Evolutionary conservation across 768 basidiomycete species (phyloP).

Genomic region (Pilatotrama ljubarskyi): DNA sequence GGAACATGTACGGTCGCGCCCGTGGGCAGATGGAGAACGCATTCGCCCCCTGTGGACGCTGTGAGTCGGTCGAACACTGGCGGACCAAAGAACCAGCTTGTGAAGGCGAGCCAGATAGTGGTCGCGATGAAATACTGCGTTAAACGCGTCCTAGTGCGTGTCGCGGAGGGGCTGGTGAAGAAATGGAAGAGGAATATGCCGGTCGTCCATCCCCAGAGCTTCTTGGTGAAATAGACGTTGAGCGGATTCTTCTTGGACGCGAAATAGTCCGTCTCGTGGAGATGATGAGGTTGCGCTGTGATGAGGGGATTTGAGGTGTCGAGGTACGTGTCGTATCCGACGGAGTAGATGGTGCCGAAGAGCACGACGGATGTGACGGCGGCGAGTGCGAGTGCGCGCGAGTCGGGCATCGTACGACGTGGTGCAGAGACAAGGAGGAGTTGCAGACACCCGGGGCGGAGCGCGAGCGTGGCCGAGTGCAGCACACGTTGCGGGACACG

Average conservation of each 20-base stretch:
- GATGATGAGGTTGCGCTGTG: constrained; percentile 67
- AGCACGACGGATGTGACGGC: constrained; percentile 49
- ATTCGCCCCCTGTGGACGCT: constrained; percentile 71
- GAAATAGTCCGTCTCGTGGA: constrained; percentile 65
- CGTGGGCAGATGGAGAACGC: constrained; percentile 62
- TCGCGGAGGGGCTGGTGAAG: constrained; percentile 52
- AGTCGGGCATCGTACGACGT: constrained; percentile 17
- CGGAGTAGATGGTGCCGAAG: constrained; percentile 66
- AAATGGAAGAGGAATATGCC: constrained; percentile 60
- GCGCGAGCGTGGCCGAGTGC: too few species aligned
- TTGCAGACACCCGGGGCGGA: too few species aligned
- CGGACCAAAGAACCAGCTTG: constrained; percentile 88
- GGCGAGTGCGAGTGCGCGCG: constrained; percentile 34
- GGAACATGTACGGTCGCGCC: constrained; percentile 58
- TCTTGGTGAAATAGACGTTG: constrained; percentile 88
- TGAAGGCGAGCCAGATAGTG: constrained; percentile 70
- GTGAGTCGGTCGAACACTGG: constrained; percentile 68
- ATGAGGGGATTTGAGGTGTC: constrained; percentile 82
- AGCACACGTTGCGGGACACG: background rate
- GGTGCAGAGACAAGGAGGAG: background rate
- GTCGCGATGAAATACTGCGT: constrained; percentile 61
- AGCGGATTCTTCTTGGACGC: constrained; percentile 79
- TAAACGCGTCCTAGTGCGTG: constrained; percentile 44
- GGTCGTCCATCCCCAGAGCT: constrained; percentile 90
- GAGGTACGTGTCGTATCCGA: constrained; percentile 66